Conservation (phyloP, 805 yeast species). For the Aciculoconidium aculeatum region DNA sequence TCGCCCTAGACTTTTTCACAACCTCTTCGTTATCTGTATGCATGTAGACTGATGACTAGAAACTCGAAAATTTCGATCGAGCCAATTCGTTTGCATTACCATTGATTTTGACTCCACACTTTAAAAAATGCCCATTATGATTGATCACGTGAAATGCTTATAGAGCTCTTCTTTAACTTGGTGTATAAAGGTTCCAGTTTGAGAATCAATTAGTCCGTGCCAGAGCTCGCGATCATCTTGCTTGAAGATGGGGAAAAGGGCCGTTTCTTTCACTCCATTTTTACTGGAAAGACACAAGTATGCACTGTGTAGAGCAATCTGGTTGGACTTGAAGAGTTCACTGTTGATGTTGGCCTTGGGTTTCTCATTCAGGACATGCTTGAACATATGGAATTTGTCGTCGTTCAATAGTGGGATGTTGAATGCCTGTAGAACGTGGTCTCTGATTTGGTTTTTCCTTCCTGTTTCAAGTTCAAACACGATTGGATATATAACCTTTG, state of each 20-base stretch:
- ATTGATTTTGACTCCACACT: no score
- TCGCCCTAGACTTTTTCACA: slow-evolving; percentile 7
- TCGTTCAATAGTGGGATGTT: slow-evolving; percentile 16
- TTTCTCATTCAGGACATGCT: slow-evolving; percentile 1
- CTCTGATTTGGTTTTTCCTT: slow-evolving; percentile 21
- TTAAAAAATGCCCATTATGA: no score
- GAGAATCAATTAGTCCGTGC: slow-evolving; percentile 4
- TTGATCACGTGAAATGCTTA: no score
- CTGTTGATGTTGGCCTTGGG: slow-evolving; percentile 9
- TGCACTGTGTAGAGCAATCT: slow-evolving; percentile 20
- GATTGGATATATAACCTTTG: slow-evolving; percentile 12
- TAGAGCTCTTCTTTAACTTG: no score
- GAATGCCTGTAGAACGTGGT: slow-evolving; percentile 17
- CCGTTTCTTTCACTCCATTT: slow-evolving; percentile 1
- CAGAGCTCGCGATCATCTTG: slow-evolving; percentile 7
- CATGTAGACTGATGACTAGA: no score
- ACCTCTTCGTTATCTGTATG: neutral
- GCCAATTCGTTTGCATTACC: no score
- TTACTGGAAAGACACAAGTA: slow-evolving; percentile 6
- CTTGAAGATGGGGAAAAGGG: slow-evolving; percentile 1
- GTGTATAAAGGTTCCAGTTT: no score
- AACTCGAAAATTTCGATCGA: no score
- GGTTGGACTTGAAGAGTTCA: slow-evolving; percentile 13
- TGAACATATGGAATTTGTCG: slow-evolving; percentile 16
- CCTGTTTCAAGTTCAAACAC: slow-evolving; percentile 17